Conservation (phyloP, 2,329 filamentous ascomycete genomes). For the Alternaria arbusti region DNA sequence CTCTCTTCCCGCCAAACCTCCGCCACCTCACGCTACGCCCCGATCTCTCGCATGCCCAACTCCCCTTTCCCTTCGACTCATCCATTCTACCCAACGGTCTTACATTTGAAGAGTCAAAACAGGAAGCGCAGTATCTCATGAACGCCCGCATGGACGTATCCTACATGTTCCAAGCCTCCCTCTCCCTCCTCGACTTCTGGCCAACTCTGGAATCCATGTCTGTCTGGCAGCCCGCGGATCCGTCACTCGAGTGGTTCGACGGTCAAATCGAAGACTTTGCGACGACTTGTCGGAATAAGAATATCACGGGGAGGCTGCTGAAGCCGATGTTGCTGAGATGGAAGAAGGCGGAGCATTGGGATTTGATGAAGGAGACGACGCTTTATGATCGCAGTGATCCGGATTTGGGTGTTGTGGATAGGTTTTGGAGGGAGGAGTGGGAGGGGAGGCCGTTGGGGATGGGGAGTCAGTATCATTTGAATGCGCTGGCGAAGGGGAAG, state of each 20-base stretch:
- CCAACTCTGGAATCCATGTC: conserved; percentile 28
- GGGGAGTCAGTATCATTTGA: conserved; percentile 33
- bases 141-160: conserved; percentile 37
- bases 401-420: background rate
- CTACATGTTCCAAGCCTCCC: conserved; percentile 28
- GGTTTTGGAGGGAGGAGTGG: conserved; percentile 25
- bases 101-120: conserved; percentile 22
- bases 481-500: background rate
- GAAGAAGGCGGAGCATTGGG: conserved; percentile 29
- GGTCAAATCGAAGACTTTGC: conserved; percentile 30
- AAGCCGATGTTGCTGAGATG: conserved; percentile 32
- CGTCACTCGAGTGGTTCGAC: conserved; percentile 29
- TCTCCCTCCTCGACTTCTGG: conserved; percentile 25
- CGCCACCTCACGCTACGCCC: conserved; percentile 30
- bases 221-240: conserved; percentile 37
- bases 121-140: conserved; percentile 16
- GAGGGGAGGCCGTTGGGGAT: conserved; percentile 29
- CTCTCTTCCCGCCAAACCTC: conserved; percentile 29
- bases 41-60: conserved; percentile 35
- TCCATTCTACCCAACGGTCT: conserved; percentile 21
- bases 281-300: conserved; percentile 34
- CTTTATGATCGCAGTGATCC: conserved; percentile 21
- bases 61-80: conserved; percentile 23
- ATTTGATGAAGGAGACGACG: conserved; percentile 30
- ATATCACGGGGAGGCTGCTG: conserved; percentile 22